Conservation (phyloP, 768 basidiomycete species). For the Lanmaoa rubissima region DNA sequence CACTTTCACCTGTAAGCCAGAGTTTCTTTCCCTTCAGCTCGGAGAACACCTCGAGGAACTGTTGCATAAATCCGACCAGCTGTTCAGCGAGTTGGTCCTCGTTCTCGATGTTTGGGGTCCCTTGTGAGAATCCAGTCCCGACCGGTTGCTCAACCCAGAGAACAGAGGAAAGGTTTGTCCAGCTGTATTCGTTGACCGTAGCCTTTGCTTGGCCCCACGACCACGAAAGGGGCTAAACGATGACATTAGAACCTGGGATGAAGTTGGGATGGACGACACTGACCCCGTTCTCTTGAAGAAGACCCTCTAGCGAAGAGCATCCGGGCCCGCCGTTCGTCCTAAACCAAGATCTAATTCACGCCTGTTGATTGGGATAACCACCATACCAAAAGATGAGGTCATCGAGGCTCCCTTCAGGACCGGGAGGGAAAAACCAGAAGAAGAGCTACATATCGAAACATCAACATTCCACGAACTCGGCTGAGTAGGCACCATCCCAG, state of each 20-base stretch:
- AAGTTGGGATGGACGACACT: constrained; percentile 22
- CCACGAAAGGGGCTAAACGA: constrained; percentile 63
- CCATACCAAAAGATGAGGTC: constrained; percentile 72
- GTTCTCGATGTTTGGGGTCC: constrained; percentile 57
- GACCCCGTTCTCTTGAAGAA: constrained; percentile 75
- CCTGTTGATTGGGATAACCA: background rate
- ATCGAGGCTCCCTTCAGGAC: constrained; percentile 65
- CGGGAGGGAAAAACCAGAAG: constrained; percentile 85
- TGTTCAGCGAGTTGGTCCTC: constrained; percentile 58
- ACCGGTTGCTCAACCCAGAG: constrained; percentile 80
- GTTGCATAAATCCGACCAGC: constrained; percentile 59
- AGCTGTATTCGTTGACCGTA: constrained; percentile 63
- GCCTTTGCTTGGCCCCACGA: constrained; percentile 60
- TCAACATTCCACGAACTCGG: background rate
- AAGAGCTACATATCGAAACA: constrained; percentile 50
- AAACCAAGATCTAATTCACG: background rate
- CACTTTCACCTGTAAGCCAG: constrained; percentile 73
- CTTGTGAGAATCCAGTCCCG: constrained; percentile 76
- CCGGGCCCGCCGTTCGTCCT: constrained; percentile 85
- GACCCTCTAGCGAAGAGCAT: constrained; percentile 70
- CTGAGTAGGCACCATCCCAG: no score
- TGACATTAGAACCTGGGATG: constrained; percentile 15
- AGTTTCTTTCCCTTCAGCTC: constrained; percentile 74
- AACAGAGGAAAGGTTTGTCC: constrained; percentile 77
- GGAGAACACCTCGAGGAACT: constrained; percentile 72